Evolutionary conservation across 2,329 filamentous ascomycete species (phyloP).

Genomic region (Truncatella angustata): DNA sequence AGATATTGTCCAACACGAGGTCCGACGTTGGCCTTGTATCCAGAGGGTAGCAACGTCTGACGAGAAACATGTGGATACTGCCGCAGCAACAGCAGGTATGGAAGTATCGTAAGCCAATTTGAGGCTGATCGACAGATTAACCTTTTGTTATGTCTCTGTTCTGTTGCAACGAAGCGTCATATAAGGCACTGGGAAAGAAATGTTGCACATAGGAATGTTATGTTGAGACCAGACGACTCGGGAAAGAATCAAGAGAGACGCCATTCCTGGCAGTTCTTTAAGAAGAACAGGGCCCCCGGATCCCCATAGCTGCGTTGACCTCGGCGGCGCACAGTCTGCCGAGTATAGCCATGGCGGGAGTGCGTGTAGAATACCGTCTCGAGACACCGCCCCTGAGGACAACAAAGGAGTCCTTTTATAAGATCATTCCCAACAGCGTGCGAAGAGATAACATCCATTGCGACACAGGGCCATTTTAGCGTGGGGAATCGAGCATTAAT

Average conservation of each 20-base stretch:
- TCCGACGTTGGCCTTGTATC: conserved; percentile 21
- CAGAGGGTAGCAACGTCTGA: conserved; percentile 22
- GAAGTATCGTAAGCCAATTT: conserved; percentile 23
- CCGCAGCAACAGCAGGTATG: conserved; percentile 29
- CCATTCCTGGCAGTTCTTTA: conserved; percentile 22
- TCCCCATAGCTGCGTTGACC: not conserved
- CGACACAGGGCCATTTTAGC: not conserved
- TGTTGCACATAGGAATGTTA: conserved; percentile 27
- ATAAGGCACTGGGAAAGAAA: conserved; percentile 9
- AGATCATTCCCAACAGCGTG: not conserved
- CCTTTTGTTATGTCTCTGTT: conserved; percentile 20
- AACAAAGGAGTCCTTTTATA: conserved; percentile 6
- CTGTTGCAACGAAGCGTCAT: conserved; percentile 14
- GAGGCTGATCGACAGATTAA: conserved; percentile 20
- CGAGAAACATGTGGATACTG: conserved; percentile 29
- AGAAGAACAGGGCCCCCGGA: not conserved
- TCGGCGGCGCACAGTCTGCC: not conserved
- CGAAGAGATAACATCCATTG: not conserved
- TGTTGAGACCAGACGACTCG: conserved; percentile 20
- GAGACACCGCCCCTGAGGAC: not conserved
- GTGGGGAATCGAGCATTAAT: not conserved
- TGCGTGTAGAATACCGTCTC: not conserved
- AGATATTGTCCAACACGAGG: conserved; percentile 10
- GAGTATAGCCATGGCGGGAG: not conserved
- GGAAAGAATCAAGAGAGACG: conserved; percentile 14